Conservation (phyloP, 345 rosid species). For the sweet orange (Citrus sinensis) region DNA sequence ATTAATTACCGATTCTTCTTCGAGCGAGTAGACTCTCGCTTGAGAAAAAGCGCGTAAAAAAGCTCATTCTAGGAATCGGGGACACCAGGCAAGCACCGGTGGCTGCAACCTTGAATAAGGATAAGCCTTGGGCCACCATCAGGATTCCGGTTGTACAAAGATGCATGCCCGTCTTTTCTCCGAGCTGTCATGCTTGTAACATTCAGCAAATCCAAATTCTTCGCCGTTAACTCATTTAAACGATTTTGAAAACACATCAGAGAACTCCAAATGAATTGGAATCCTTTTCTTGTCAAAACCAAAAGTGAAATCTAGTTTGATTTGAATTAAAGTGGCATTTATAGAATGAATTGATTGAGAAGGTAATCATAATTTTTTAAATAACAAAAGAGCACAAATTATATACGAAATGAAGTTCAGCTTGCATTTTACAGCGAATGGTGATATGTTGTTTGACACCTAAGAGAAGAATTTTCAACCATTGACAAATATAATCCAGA, state of each 20-base stretch:
- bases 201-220: slow-evolving; percentile 43
- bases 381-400: neutral
- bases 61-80: slow-evolving; percentile 70
- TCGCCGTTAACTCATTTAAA: slow-evolving; percentile 20
- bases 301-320: too few relatives aligned
- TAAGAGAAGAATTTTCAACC: too few relatives aligned
- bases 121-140: slow-evolving; percentile 36
- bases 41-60: slow-evolving; percentile 39
- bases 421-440: neutral
- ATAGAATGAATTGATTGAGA: too few relatives aligned
- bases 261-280: slow-evolving; percentile 29
- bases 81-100: slow-evolving; percentile 78
- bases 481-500: neutral
- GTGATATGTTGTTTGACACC: neutral
- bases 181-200: slow-evolving; percentile 46
- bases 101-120: slow-evolving; percentile 72
- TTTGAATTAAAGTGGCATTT: too few relatives aligned
- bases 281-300: too few relatives aligned
- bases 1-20: neutral
- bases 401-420: neutral
- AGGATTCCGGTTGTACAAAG: slow-evolving; percentile 46
- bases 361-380: too few relatives aligned
- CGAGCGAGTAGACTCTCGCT: slow-evolving; percentile 15
- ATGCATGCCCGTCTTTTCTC: slow-evolving; percentile 72
- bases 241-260: slow-evolving; percentile 31